Evolutionary conservation across 2,329 filamentous ascomycete genomes (phyloP).

Genomic region (Niveomyces coronatus): DNA sequence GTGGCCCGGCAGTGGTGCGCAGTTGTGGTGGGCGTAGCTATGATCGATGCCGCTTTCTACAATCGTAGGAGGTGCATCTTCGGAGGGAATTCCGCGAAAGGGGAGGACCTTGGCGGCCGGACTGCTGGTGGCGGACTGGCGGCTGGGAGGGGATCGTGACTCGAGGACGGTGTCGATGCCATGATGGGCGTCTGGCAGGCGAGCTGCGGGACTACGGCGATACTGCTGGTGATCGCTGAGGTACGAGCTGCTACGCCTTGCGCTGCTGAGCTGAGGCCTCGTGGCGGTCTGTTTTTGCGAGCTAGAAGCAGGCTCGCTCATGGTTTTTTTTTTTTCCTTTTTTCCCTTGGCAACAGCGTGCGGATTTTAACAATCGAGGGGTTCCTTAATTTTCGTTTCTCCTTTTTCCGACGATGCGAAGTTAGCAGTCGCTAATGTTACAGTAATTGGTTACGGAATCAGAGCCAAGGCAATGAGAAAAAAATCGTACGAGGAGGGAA

Average conservation of each 20-base stretch:
- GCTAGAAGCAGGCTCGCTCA: slow-evolving; percentile 8
- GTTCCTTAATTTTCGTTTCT: not conserved
- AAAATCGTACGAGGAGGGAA: too few species aligned
- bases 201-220: slow-evolving; percentile 31
- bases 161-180: slow-evolving; percentile 58
- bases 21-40: slow-evolving; percentile 53
- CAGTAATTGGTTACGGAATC: too few species aligned
- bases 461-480: too few species aligned
- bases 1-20: slow-evolving; percentile 40
- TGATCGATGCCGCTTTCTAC: slow-evolving; percentile 53
- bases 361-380: too few species aligned
- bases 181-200: slow-evolving; percentile 43
- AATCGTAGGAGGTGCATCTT: slow-evolving; percentile 47
- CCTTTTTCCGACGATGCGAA: too few species aligned
- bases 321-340: not conserved
- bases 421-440: too few species aligned
- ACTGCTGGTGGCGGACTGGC: slow-evolving; percentile 21
- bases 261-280: slow-evolving; percentile 37
- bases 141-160: slow-evolving; percentile 29
- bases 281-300: not conserved
- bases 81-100: slow-evolving; percentile 52
- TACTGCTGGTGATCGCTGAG: slow-evolving; percentile 55
- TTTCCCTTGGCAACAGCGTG: not conserved
- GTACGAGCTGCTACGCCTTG: slow-evolving; percentile 51
- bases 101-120: slow-evolving; percentile 24